Conservation (phyloP, 768 basidiomycete species). For the Auricularia sp. region DNA sequence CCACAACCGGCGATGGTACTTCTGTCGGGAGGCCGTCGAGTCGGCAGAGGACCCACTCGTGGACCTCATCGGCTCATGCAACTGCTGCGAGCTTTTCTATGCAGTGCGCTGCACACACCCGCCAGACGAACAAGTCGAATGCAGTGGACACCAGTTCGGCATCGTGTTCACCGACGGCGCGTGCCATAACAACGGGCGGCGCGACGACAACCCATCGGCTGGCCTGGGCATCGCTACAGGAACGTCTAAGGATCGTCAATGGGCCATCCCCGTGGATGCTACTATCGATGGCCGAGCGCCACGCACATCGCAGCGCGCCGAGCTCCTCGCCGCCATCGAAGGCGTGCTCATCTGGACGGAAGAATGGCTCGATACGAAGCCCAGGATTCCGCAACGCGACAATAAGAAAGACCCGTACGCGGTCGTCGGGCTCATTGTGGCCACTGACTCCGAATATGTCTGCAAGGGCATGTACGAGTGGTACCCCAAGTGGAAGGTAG, state of each 20-base stretch:
- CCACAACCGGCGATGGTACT: background rate
- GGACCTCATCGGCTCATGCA: background rate
- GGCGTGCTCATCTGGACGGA: background rate
- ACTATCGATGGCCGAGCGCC: background rate
- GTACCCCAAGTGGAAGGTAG: constrained; percentile 26
- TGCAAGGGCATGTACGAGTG: constrained; percentile 28
- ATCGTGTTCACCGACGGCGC: constrained; percentile 29
- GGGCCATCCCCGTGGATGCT: background rate
- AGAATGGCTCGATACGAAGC: background rate
- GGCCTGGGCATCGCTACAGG: constrained; percentile 21
- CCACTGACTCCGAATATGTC: constrained; percentile 28
- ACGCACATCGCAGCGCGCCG: background rate
- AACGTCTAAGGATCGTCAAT: constrained; percentile 1
- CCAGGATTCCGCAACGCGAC: background rate
- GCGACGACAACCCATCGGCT: constrained; percentile 13
- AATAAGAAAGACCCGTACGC: background rate
- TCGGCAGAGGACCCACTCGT: background rate
- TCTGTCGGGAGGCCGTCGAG: background rate
- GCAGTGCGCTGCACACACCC: background rate
- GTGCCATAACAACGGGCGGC: constrained; percentile 21
- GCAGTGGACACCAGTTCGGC: constrained; percentile 15
- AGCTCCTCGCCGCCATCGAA: background rate
- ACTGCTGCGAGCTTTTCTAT: background rate
- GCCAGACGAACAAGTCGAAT: constrained; percentile 2
- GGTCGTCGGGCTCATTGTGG: constrained; percentile 12